Base-by-base conservation (phyloP, 257 asterid genomes). In the Nicotiana noctiflora region DNA sequence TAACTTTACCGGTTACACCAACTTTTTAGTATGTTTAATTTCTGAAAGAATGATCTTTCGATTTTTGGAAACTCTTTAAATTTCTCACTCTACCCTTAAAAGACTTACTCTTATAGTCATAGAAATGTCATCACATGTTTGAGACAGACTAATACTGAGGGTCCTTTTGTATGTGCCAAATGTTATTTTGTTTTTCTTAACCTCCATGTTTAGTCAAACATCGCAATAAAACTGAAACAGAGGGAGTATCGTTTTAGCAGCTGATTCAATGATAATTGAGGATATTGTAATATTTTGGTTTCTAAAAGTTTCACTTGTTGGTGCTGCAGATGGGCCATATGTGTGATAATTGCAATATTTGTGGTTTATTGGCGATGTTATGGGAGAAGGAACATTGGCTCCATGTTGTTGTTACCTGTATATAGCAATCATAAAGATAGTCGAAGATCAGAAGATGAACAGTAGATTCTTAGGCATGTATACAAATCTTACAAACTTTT, bases 321-420 rank as follows among this genome's bases (percentile, higher is more conserved):
- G 49, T 80, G 84, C 70, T 27, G 85, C 95, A 96, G 99, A 90
- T 96, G 99, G 99, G 98, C 93, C 4, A 82, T 96, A 8, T 84
- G 83, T 19, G 86, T 86, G 44, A 65, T 92, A 77, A 93, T 83
- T 6, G 90, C 84, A 8, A 27, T 90, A 37, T 65, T 90, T 21
- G 76, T 91, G 81, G 86, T 94, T 19, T 94, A 92, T 76, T 92
- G 98, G 98, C 84, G 98, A 68, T 96, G 97, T 84, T 88, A 84
- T 31, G 97, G 97, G 79, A 90, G 90, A 86, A 90, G 85, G 89
- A 90, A 82, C 88, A 51, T 7, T 0, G 89, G 93, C 4, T 65
- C 94, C 0, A 84, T 86, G 59, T 90, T 95, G 98, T 51, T 84
- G 19, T 84, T 96, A 76, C 98, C 98, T 21, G 44, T 96, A 44